Evolutionary conservation across 441 rosid species (phyloP).

Genomic region (Isatis lusitanica): DNA sequence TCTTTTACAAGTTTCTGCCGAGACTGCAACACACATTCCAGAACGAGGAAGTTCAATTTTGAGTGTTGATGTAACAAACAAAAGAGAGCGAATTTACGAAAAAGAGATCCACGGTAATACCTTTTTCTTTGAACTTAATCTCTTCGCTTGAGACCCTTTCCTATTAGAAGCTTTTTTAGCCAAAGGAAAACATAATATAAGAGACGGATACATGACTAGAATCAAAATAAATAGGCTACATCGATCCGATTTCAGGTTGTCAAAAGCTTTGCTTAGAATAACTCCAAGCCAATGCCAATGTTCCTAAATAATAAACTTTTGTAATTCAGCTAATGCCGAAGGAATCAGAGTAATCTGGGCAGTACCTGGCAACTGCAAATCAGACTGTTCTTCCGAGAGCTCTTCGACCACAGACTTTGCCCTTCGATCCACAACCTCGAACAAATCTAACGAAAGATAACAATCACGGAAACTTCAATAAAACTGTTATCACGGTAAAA

Average conservation of each 20-base stretch:
- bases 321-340: not conserved
- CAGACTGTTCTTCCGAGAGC: slow-evolving; percentile 76
- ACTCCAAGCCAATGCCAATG: not conserved
- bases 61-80: slow-evolving; percentile 6
- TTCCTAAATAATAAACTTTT: not conserved
- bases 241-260: not conserved
- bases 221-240: not conserved
- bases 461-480: not conserved
- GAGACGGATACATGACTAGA: not conserved
- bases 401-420: slow-evolving; percentile 95
- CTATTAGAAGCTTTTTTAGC: slow-evolving; percentile 58
- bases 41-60: slow-evolving; percentile 8
- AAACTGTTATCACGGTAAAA: not conserved
- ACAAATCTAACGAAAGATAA: slow-evolving; percentile 56
- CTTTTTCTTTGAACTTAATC: slow-evolving; percentile 55
- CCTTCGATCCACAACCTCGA: slow-evolving; percentile 95
- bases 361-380: slow-evolving; percentile 59
- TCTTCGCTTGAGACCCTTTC: slow-evolving; percentile 71
- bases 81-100: not conserved
- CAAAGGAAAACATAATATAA: slow-evolving; percentile 16
- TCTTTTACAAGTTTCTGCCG: slow-evolving; percentile 47
- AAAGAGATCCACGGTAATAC: slow-evolving; percentile 40
- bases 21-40: slow-evolving; percentile 48
- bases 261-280: not conserved
- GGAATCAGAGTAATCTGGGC: not conserved